These are phyloP conservation scores for Macaranga tanarius DNA, from an alignment of 441 rosid species.

Conservation along the genomic window DNA sequence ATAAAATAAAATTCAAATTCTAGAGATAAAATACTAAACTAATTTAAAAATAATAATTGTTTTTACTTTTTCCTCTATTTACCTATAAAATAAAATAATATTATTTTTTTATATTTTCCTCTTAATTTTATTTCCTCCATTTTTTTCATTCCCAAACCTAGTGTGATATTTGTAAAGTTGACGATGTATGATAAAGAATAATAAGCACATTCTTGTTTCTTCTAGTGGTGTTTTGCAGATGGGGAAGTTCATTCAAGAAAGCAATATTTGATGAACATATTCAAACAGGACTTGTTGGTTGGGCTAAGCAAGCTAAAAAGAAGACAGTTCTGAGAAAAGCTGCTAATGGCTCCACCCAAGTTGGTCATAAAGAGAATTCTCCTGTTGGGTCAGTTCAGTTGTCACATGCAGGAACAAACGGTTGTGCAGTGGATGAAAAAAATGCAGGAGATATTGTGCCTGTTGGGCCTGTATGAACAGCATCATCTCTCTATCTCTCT, in stretches of 20 bases:
- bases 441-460: conserved; percentile 8
- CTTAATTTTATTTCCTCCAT: too few species aligned
- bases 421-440: conserved; percentile 9
- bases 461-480: neutral
- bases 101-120: too few species aligned
- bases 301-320: conserved; percentile 62
- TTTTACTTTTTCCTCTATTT: too few species aligned
- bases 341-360: conserved; percentile 30
- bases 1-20: too few species aligned
- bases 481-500: neutral
- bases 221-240: conserved; percentile 40
- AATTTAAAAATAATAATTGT: too few species aligned
- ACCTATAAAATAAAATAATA: too few species aligned
- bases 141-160: too few species aligned
- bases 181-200: neutral
- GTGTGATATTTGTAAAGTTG: neutral
- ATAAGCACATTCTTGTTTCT: neutral
- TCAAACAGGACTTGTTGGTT: conserved; percentile 54
- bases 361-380: conserved; percentile 23
- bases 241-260: conserved; percentile 74
- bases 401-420: neutral
- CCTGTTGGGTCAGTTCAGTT: conserved; percentile 15
- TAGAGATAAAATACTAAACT: too few species aligned
- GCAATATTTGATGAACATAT: conserved; percentile 74
- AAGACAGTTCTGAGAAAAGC: conserved; percentile 42